Percentiles rank a stretch among this genome's conserved stretches.
Conservation (phyloP, 208 protist species). For the Crithidia expoeki region DNA sequence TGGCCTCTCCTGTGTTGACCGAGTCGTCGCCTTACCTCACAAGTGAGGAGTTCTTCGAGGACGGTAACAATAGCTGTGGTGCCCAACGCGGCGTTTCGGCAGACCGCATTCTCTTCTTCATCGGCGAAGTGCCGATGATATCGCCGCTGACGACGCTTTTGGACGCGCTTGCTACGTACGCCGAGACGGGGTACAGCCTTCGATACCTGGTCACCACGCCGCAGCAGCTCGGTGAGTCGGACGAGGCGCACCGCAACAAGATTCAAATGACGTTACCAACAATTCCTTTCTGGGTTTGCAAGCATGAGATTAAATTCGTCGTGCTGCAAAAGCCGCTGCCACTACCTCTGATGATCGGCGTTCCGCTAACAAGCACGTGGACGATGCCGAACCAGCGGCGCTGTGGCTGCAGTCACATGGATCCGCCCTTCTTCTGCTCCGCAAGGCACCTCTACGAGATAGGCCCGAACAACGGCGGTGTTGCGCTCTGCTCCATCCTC, state of each 20-base stretch:
- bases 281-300: conserved; percentile 47
- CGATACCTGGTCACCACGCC: conserved; percentile 27
- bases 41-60: conserved; percentile 19
- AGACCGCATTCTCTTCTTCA: conserved; percentile 45
- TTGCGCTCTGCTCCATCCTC: conserved; percentile 28
- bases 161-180: conserved; percentile 37
- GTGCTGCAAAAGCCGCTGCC: conserved; percentile 51
- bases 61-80: background rate
- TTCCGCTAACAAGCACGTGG: background rate
- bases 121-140: conserved; percentile 42
- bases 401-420: conserved; percentile 27
- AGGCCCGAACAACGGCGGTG: conserved; percentile 16
- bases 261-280: conserved; percentile 25
- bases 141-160: conserved; percentile 48
- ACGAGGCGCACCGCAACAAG: conserved; percentile 18
- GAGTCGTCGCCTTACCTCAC: conserved; percentile 2
- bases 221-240: conserved; percentile 15
- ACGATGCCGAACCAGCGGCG: background rate
- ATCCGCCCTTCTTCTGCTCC: conserved; percentile 32
- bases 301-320: conserved; percentile 54
- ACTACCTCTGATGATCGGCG: conserved; percentile 11
- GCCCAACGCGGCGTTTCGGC: conserved; percentile 9
- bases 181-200: conserved; percentile 31
- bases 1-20: background rate
- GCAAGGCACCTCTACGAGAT: conserved; percentile 37